A percentile compares a stretch with the other conserved stretches of the same genome.
Conservation (phyloP, 108 stramenopile species). For the Aureococcus anophagefferens region DNA sequence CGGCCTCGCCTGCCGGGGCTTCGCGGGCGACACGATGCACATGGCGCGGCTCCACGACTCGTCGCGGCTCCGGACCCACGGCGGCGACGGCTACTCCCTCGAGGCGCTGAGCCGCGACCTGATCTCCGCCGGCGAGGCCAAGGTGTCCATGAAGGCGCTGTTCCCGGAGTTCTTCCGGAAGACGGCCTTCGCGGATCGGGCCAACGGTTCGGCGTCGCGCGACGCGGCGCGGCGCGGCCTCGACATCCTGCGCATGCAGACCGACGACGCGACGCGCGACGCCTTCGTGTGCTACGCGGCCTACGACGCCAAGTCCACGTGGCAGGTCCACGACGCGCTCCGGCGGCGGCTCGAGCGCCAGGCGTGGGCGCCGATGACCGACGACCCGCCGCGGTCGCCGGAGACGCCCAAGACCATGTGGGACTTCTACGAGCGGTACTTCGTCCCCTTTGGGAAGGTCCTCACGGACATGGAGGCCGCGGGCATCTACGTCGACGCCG, state of each 20-base stretch:
- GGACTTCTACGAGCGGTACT: slow-evolving; percentile 81
- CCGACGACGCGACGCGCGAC: slow-evolving; percentile 49
- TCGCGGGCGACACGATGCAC: slow-evolving; percentile 97
- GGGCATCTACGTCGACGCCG: slow-evolving; percentile 81
- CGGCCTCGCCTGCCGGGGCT: slow-evolving; percentile 67
- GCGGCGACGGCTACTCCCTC: slow-evolving; percentile 63
- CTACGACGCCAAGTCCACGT: slow-evolving; percentile 78
- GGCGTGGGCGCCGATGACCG: neutral
- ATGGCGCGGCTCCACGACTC: slow-evolving; percentile 93
- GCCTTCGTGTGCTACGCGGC: slow-evolving; percentile 79
- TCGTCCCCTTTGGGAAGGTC: slow-evolving; percentile 82
- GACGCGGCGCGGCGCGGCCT: too few species aligned
- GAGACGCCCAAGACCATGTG: slow-evolving; percentile 42
- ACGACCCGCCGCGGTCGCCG: neutral
- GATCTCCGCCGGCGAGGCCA: slow-evolving; percentile 40
- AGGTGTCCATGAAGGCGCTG: slow-evolving; percentile 83
- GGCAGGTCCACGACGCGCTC: slow-evolving; percentile 54
- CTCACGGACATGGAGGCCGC: slow-evolving; percentile 94
- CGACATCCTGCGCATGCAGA: slow-evolving; percentile 49
- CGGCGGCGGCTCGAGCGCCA: slow-evolving; percentile 20
- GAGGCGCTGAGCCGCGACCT: slow-evolving; percentile 69
- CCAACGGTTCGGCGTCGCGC: too few species aligned
- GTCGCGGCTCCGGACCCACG: slow-evolving; percentile 35
- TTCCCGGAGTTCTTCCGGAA: slow-evolving; percentile 14
- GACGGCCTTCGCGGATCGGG: neutral